Base-by-base conservation (phyloP, 1,284 basidiomycete species). In the Mycena sp. region DNA sequence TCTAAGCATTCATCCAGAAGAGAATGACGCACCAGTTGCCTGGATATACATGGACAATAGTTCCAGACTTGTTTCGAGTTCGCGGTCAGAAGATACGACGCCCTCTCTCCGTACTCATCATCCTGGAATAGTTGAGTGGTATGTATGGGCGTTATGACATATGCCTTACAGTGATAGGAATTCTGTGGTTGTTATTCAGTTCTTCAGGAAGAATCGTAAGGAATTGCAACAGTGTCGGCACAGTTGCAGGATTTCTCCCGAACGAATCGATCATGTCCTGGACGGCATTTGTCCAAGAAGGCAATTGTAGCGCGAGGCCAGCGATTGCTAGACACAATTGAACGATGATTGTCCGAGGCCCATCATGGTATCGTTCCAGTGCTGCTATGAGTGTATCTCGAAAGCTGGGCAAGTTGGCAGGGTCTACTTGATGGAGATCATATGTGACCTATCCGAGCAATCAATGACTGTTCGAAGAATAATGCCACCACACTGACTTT, bases 201-300 rank as follows among this genome's bases (percentile, higher is more conserved):
- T 99, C 98, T 77, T 99, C 96, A 2, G 96, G 96, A 21, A 99
- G 82, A 43, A 97, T 83, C 1, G 93, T 94, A 71, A 99, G 77
- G 78, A 99, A 99, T 73, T 97, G 92, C 64, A 99, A 80, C 68
- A 99, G 76, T 5, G 90, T 86, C 0, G 90, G 88, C 0, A 99
- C 97, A 10, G 91, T 95, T 9, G 81, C 83, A 12, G 96, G 93
- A 75, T 94, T 91, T 67, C 86, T 85, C 44, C 96, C 98, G 76
- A 97, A 96, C 26, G 83, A 83, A 58, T 95, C 90, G 70, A 98
- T 92, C 86, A 99, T 88, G 44, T 84, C 84, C 63, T 90, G 87
- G 3, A 98, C 90, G 0, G 93, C 83, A 72, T 93, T 88, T n/a
- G 58, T 81, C 97, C 97, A 99, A 64, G 89, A 83, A n/a, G 93